Conservation (phyloP, 139 green algal species). For the Closterium sp. region DNA sequence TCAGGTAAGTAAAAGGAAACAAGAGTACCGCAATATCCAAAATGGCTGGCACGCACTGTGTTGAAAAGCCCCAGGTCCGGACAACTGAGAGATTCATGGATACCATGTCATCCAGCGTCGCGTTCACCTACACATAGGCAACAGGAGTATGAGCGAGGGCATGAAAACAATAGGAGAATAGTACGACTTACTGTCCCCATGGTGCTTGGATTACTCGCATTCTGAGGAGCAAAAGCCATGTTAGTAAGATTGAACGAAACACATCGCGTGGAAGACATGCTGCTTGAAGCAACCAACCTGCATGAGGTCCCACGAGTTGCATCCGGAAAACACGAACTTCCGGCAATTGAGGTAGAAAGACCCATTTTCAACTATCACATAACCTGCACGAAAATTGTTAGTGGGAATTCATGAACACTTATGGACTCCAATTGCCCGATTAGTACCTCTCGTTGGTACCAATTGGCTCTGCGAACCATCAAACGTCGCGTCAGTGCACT, state of each 20-base stretch:
- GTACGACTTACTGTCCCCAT: not conserved
- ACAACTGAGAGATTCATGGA: not conserved
- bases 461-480: not conserved
- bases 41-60: not conserved
- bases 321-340: not conserved
- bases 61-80: not conserved
- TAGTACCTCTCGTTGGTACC: not conserved
- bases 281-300: not conserved
- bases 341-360: not conserved
- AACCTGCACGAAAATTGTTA: not conserved
- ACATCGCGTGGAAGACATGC: not conserved
- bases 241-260: not conserved
- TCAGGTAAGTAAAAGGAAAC: not conserved
- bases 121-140: not conserved
- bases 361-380: not conserved
- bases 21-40: not conserved
- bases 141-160: not conserved
- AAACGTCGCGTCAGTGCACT: not conserved
- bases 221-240: not conserved
- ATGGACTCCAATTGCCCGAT: too few relatives aligned
- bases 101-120: not conserved
- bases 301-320: not conserved
- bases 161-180: not conserved
- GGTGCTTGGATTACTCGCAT: not conserved
- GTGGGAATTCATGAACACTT: too few relatives aligned